phyloP scores from a whole-genome alignment of 805 yeast species.

The Debaryomyces castellii region DNA sequence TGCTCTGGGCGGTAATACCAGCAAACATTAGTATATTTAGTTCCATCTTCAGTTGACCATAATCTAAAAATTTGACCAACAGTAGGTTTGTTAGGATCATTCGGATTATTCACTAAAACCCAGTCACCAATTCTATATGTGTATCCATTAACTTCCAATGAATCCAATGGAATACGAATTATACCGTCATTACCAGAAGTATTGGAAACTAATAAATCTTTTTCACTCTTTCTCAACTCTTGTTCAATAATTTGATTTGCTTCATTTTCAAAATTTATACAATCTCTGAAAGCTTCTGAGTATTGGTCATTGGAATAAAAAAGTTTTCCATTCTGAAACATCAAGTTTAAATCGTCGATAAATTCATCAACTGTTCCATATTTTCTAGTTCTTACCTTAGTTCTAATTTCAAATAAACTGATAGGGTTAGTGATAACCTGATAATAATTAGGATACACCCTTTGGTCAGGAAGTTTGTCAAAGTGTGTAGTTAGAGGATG shows the following conservation, averaged over 20 bases:
- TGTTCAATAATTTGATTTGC: slow-evolving; percentile 58
- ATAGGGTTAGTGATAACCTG: slow-evolving; percentile 57
- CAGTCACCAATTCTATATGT: slow-evolving; percentile 89
- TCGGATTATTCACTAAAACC: slow-evolving; percentile 84
- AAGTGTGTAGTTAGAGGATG: slow-evolving; percentile 60
- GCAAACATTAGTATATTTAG: slow-evolving; percentile 88
- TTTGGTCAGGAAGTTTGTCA: slow-evolving; percentile 78
- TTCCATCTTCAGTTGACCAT: slow-evolving; percentile 86
- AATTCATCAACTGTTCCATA: slow-evolving; percentile 75
- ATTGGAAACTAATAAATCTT: slow-evolving; percentile 54
- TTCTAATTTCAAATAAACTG: slow-evolving; percentile 69
- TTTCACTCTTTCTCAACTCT: slow-evolving; percentile 81
- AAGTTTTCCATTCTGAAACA: slow-evolving; percentile 72
- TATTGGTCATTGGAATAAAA: slow-evolving; percentile 54
- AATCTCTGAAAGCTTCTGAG: slow-evolving; percentile 58
- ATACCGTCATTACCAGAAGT: slow-evolving; percentile 46
- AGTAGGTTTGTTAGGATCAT: slow-evolving; percentile 86
- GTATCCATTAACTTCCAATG: slow-evolving; percentile 67
- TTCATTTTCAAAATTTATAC: slow-evolving; percentile 60
- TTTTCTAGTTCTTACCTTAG: slow-evolving; percentile 81
- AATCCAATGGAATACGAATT: slow-evolving; percentile 77
- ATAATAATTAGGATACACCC: slow-evolving; percentile 55
- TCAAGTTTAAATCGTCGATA: slow-evolving; percentile 69
- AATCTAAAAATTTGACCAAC: slow-evolving; percentile 91
- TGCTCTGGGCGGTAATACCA: slow-evolving; percentile 99